phyloP scores from a whole-genome alignment of 192 early-diverging fungal species.

The Dissophora ornata region DNA sequence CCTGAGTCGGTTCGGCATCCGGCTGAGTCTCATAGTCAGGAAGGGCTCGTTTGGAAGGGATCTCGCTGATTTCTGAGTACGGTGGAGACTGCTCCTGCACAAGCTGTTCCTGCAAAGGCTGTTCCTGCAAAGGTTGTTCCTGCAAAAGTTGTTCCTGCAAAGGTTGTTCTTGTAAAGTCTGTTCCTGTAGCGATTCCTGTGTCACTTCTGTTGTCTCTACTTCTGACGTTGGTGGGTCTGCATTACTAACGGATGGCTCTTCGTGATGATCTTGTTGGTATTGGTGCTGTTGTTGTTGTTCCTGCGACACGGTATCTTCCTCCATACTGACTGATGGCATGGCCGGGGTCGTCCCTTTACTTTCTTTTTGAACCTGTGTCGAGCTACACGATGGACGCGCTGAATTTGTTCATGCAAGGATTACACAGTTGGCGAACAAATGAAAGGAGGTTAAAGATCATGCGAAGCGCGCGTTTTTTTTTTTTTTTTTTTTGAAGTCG shows the following conservation, averaged over 20 bases:
- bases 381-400: too few species aligned
- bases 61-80: background rate
- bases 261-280: background rate
- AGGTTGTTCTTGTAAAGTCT: too few species aligned
- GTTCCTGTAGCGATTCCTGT: background rate
- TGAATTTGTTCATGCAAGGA: too few species aligned
- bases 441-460: background rate
- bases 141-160: too few species aligned
- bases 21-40: background rate
- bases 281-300: background rate
- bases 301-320: conserved; percentile 1
- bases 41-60: conserved; percentile 7
- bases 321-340: conserved; percentile 7
- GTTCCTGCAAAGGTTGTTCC: background rate
- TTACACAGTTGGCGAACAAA: too few species aligned
- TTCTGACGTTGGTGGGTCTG: background rate
- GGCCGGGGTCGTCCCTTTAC: background rate
- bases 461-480: background rate
- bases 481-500: conserved; percentile 5
- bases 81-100: background rate
- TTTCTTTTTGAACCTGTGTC: background rate
- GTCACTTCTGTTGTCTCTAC: background rate
- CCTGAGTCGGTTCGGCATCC: background rate
- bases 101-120: background rate
- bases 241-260: background rate